Conservation (phyloP, 2,329 filamentous ascomycete genomes). For the Westerdykella sp. region DNA sequence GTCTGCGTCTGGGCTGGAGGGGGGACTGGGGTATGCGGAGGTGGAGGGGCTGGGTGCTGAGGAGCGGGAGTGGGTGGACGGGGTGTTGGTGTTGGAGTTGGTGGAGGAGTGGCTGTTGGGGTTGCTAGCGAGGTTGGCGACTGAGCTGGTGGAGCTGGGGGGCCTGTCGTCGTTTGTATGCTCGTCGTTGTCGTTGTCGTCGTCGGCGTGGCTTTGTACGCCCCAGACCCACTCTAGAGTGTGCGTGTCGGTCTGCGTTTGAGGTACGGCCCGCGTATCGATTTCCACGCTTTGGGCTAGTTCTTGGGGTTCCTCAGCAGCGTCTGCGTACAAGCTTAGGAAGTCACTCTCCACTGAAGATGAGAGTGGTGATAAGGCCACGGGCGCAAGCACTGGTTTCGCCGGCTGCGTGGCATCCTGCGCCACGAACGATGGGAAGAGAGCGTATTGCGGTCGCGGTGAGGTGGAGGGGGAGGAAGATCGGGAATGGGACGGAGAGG, state of each 20-base stretch:
- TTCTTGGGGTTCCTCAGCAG: too few relatives aligned
- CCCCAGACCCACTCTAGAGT: too few relatives aligned
- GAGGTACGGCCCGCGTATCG: too few relatives aligned
- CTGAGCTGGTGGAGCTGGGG: neutral
- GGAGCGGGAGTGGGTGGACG: conserved; percentile 3
- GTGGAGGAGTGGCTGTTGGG: too few relatives aligned
- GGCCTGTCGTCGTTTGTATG: too few relatives aligned
- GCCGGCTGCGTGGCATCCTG: neutral
- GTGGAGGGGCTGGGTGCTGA: conserved; percentile 4
- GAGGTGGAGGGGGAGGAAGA: too few relatives aligned
- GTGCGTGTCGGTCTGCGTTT: too few relatives aligned
- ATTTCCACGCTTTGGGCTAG: too few relatives aligned
- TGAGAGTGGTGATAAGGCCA: too few relatives aligned
- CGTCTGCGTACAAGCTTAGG: too few relatives aligned
- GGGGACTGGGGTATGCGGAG: conserved; percentile 6
- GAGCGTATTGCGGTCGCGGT: neutral
- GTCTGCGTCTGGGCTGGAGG: neutral
- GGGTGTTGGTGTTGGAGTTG: neutral
- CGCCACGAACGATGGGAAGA: neutral
- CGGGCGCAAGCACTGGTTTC: too few relatives aligned
- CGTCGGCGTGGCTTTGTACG: neutral
- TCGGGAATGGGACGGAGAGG: neutral
- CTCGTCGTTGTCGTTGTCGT: neutral
- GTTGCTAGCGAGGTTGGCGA: neutral
- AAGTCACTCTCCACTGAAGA: too few relatives aligned